Evolutionary conservation across 1,139 yeast species (phyloP), one percentile per base, ranked within the genome.

Genomic region (Meyerozyma sp.): DNA sequence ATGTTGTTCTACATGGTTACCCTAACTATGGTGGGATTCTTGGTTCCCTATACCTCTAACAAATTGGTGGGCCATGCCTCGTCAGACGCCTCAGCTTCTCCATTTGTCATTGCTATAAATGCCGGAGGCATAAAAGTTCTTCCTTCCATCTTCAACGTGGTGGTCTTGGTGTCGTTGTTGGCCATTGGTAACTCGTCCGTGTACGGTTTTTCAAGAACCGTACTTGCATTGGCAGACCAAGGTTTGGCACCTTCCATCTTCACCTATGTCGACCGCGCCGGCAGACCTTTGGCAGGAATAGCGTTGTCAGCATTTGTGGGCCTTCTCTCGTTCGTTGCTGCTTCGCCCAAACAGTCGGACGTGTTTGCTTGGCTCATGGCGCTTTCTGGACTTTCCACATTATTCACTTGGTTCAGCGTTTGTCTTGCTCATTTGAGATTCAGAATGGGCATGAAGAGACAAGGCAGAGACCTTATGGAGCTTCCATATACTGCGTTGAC

Each of bases 101-200:
- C 84, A 21, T 77, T 79, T 60, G 81, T 80, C 8, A 70, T 79
- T 52, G 82, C 83, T n/a, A 70, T 79, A 43, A 68, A 70, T 43
- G 65, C 68, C 40, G 82, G 81, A 3, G 81, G 83, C 5, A 68
- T 73, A 39, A 58, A 64, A 34, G 72, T 61, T 2, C 62, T 75
- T 40, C 75, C 76, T 4, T 66, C 75, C 2, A 66, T 71, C 36
- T 67, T 72, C 56, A 72, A 72, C 47, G 76, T 69, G 6, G 65
- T 70, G 10, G 69, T 72, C 32, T 56, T 72, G 43, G 61, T 71
- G 13, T 62, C 76, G 1, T 66, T 72, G 26, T 55, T 68, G 35
- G 68, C 77, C 13, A 73, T 70, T 30, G 77, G 75, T 6, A 70
- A 70, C 50, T 65, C 75, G 1, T 73, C 76, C 6, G 73, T 71